Evolutionary conservation across 495 filamentous ascomycete species (phyloP).

Genomic region (Penicillium daleae): DNA sequence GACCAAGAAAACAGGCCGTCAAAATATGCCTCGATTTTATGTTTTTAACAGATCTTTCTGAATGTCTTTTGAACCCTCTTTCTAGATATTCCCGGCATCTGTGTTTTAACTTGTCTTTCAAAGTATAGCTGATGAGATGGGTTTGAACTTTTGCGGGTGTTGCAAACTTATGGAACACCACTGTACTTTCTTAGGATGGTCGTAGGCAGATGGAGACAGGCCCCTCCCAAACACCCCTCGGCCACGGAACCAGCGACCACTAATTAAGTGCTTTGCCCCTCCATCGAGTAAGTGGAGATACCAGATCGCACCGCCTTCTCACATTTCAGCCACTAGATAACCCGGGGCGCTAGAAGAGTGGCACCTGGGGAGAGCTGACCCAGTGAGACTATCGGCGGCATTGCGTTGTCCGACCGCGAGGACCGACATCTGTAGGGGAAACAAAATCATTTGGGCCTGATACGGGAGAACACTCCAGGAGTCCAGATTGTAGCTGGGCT

Average conservation of each 20-base stretch:
- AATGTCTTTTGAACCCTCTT: too few relatives aligned
- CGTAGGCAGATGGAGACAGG: constrained; percentile 12
- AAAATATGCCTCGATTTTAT: too few relatives aligned
- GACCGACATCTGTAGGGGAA: neutral
- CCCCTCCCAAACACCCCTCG: constrained; percentile 18
- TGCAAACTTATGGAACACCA: too few relatives aligned
- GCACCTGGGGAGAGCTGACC: constrained; percentile 11
- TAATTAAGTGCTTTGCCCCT: constrained; percentile 4
- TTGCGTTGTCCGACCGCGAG: neutral
- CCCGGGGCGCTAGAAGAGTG: constrained; percentile 9
- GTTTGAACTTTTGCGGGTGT: too few relatives aligned
- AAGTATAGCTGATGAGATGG: too few relatives aligned
- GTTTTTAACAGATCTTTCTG: too few relatives aligned
- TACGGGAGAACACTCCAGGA: too few relatives aligned
- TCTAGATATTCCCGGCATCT: too few relatives aligned
- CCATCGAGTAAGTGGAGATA: constrained; percentile 13
- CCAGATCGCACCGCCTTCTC: constrained; percentile 17
- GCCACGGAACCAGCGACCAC: constrained; percentile 21
- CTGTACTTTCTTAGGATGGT: constrained; percentile 21
- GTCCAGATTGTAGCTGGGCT: too few relatives aligned
- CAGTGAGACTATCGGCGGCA: constrained; percentile 11
- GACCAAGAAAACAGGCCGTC: too few relatives aligned
- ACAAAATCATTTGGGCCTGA: neutral
- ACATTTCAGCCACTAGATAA: constrained; percentile 4
- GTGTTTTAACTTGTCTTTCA: too few relatives aligned